Percentiles rank a stretch among this genome's conserved stretches.
These are phyloP conservation scores for Epichloe bromicola DNA, from an alignment of 2,329 filamentous ascomycete species.

Conservation along the genomic window DNA sequence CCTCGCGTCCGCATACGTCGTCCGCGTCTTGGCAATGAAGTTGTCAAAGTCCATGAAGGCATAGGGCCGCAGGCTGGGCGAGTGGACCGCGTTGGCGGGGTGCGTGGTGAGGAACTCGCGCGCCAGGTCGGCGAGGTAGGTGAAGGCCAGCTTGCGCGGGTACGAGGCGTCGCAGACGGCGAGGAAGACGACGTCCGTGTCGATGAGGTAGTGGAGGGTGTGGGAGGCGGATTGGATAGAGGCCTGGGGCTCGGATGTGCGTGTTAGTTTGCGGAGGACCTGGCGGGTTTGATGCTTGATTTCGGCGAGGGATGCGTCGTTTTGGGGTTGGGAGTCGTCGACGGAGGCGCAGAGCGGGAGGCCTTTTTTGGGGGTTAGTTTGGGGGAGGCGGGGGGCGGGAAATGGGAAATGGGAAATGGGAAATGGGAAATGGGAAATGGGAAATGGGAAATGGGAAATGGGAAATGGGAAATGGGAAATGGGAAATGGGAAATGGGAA, in stretches of 20 bases:
- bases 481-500: not conserved
- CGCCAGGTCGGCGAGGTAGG: constrained; percentile 86
- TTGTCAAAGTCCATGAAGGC: constrained; percentile 97
- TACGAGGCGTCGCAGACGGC: constrained; percentile 90
- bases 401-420: constrained; percentile 2
- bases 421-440: no score
- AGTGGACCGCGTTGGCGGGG: constrained; percentile 57
- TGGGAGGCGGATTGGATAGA: constrained; percentile 76
- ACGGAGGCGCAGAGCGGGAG: constrained; percentile 90
- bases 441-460: not conserved
- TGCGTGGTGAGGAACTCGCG: constrained; percentile 87
- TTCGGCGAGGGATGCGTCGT: constrained; percentile 59
- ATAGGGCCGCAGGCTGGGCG: constrained; percentile 70
- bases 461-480: constrained; percentile 1
- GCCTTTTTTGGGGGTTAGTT: no score
- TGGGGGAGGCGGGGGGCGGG: no score
- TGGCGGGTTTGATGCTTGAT: constrained; percentile 86
- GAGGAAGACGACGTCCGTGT: constrained; percentile 74
- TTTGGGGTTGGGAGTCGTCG: constrained; percentile 46
- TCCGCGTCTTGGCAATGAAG: constrained; percentile 85
- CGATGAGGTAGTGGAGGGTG: constrained; percentile 83
- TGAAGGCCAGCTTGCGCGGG: constrained; percentile 95
- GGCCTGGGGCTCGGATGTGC: constrained; percentile 80
- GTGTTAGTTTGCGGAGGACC: constrained; percentile 75
- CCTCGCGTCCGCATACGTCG: constrained; percentile 84